A percentile compares a stretch with the other conserved stretches of the same genome.
phyloP scores from a whole-genome alignment of 163 green algal genomes.

The Volvox carteri region DNA sequence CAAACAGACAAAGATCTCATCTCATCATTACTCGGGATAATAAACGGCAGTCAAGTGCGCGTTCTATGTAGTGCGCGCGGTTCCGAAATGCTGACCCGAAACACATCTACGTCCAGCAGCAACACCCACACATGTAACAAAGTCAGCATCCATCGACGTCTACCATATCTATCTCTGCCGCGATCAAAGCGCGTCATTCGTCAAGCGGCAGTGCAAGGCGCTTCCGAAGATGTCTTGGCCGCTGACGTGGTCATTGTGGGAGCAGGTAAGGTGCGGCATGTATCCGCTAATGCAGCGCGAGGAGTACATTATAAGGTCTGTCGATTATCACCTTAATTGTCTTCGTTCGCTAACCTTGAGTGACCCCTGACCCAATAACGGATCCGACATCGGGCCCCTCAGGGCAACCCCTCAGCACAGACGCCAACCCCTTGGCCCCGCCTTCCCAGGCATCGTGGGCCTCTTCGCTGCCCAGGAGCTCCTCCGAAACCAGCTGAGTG shows the following conservation, averaged over 20 bases:
- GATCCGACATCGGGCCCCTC: too few species aligned
- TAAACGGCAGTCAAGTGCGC: too few species aligned
- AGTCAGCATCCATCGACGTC: not conserved
- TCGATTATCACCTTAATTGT: too few species aligned
- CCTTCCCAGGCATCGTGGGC: constrained; percentile 72
- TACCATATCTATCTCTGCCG: not conserved
- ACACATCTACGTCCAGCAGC: not conserved
- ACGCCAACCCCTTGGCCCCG: too few species aligned
- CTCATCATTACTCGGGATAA: too few species aligned
- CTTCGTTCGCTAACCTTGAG: too few species aligned
- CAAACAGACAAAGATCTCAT: too few species aligned
- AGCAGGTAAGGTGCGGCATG: not conserved
- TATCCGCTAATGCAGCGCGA: too few species aligned
- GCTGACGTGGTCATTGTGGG: constrained; percentile 52
- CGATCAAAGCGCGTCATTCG: not conserved
- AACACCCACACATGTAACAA: not conserved
- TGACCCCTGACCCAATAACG: too few species aligned
- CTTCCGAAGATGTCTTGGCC: not conserved
- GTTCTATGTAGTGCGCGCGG: too few species aligned
- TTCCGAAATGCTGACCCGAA: constrained; percentile 12
- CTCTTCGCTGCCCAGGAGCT: constrained; percentile 68
- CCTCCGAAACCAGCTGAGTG: constrained; percentile 60
- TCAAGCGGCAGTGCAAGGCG: not conserved
- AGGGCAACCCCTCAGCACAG: too few species aligned
- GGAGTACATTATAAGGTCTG: too few species aligned